phyloP scores from a whole-genome alignment of 2,329 filamentous ascomycete genomes.

The Curvularia lunata region DNA sequence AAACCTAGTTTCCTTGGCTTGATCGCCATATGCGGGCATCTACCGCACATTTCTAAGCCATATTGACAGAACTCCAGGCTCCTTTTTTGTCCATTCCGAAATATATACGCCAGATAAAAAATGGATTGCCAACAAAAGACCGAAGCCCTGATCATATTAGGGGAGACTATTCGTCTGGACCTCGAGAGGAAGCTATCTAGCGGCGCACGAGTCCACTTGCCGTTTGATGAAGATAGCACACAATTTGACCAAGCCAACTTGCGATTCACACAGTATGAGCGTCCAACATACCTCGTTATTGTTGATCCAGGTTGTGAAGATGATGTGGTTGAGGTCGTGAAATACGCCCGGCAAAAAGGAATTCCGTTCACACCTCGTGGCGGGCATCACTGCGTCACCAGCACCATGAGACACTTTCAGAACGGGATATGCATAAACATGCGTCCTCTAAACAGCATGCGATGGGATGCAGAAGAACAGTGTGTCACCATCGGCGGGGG shows the following conservation, averaged over 20 bases:
- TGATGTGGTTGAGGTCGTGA: conserved; percentile 7
- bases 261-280: conserved; percentile 15
- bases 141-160: background rate
- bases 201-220: background rate
- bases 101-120: background rate
- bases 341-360: conserved; percentile 9
- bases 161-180: conserved; percentile 7
- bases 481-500: conserved; percentile 6
- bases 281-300: conserved; percentile 10
- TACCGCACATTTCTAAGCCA: background rate
- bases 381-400: conserved; percentile 12
- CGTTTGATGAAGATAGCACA: conserved; percentile 4
- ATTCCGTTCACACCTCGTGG: conserved; percentile 14
- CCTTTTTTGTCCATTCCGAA: background rate
- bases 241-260: conserved; percentile 9
- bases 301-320: conserved; percentile 8
- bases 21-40: too few species aligned
- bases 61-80: background rate
- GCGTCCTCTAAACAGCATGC: conserved; percentile 12
- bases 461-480: conserved; percentile 3
- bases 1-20: too few species aligned
- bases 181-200: conserved; percentile 8
- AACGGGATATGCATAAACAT: conserved; percentile 15
- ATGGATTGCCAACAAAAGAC: conserved; percentile 2
- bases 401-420: conserved; percentile 7